These are phyloP conservation scores for Oenanthe sinensis DNA, from an alignment of 129 eudicot species.

Conservation along the genomic window DNA sequence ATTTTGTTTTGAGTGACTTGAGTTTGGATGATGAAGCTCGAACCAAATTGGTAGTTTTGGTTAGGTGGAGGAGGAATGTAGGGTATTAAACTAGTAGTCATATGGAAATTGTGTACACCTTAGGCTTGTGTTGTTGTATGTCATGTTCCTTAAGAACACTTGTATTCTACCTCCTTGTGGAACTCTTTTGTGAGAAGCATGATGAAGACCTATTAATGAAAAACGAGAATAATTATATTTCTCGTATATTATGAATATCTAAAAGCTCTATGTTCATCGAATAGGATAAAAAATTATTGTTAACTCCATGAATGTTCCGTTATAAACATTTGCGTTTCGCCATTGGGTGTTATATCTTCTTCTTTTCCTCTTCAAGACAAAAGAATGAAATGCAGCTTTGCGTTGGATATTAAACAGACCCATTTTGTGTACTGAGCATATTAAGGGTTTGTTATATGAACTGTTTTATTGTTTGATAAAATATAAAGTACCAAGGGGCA, in stretches of 20 bases:
- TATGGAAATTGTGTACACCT: not conserved
- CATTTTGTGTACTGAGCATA: not conserved
- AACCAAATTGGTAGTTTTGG: not conserved
- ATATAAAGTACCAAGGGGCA: not conserved
- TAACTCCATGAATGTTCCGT: not conserved
- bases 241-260: not conserved
- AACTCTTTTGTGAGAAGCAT: not conserved
- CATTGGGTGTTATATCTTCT: not conserved
- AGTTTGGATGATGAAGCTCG: not conserved
- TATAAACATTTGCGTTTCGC: not conserved
- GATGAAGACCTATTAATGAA: not conserved
- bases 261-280: not conserved
- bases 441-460: not conserved
- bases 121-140: not conserved
- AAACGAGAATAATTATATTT: not conserved
- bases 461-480: not conserved
- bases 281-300: not conserved
- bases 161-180: not conserved
- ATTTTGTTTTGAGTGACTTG: not conserved
- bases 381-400: not conserved
- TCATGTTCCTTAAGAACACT: not conserved
- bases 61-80: not conserved
- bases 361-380: not conserved
- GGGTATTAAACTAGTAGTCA: not conserved
- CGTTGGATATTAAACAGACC: not conserved